Percentiles rank a stretch among this genome's conserved stretches.
These are phyloP conservation scores for Rugiboletus extremiorientalis DNA, from an alignment of 1,284 basidiomycete genomes.

Conservation along the genomic window DNA sequence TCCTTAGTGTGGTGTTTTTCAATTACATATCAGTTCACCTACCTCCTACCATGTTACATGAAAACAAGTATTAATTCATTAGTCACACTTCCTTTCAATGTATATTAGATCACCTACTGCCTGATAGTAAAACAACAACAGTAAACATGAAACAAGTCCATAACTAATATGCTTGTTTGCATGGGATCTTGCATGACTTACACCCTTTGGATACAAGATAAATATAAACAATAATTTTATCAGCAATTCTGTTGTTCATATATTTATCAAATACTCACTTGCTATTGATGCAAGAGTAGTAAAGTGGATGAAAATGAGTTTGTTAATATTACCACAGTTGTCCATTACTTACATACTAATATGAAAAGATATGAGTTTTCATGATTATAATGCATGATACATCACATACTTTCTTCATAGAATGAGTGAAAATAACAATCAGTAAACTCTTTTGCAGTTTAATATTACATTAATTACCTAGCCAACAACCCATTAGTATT, in stretches of 20 bases:
- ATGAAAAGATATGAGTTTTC: background rate
- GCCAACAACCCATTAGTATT: background rate
- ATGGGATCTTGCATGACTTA: background rate
- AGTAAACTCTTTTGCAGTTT: too few species aligned
- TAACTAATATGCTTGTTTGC: background rate
- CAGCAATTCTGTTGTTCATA: background rate
- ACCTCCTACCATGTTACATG: background rate
- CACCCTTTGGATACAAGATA: background rate
- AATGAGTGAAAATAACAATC: background rate
- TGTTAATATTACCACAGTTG: background rate
- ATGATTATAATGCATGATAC: background rate
- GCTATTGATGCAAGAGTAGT: background rate
- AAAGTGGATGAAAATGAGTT: background rate
- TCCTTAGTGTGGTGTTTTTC: background rate
- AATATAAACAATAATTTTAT: background rate
- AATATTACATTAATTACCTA: background rate
- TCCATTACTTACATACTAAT: background rate
- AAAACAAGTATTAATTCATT: background rate
- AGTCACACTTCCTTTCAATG: background rate
- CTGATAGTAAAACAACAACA: background rate
- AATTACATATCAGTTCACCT: background rate
- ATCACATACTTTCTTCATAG: background rate
- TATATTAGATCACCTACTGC: background rate
- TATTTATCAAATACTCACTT: background rate
- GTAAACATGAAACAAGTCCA: background rate